phyloP scores from a whole-genome alignment of 139 green algal genomes.

The Astrephomene gubernaculifera region DNA sequence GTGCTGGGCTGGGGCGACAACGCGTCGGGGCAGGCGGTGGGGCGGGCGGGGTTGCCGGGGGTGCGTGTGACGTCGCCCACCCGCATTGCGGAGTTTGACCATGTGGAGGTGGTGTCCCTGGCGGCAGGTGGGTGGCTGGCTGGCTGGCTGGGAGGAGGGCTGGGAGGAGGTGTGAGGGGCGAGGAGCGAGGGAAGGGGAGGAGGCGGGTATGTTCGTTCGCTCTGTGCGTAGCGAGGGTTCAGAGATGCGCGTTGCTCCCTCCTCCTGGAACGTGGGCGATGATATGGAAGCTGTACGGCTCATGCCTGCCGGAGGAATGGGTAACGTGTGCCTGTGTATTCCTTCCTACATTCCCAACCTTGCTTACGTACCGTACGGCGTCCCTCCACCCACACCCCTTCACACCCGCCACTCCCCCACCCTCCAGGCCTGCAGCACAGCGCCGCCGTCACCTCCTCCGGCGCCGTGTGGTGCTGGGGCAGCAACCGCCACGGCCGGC shows the following conservation, averaged over 20 bases:
- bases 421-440: slow-evolving; percentile 48
- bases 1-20: slow-evolving; percentile 56
- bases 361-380: too few species aligned
- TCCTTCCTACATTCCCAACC: too few species aligned
- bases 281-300: too few species aligned
- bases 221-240: too few species aligned
- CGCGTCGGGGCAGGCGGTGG: slow-evolving; percentile 40
- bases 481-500: slow-evolving; percentile 45
- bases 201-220: too few species aligned
- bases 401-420: neutral
- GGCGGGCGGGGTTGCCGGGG: neutral
- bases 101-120: slow-evolving; percentile 3
- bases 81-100: neutral
- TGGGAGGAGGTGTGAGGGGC: neutral
- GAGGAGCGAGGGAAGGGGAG: neutral
- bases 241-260: too few species aligned
- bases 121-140: neutral
- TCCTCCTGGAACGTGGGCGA: too few species aligned
- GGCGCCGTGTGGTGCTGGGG: slow-evolving; percentile 59
- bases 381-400: neutral
- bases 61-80: neutral
- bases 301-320: too few species aligned
- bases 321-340: too few species aligned
- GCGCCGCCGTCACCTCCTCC: slow-evolving; percentile 40
- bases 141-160: neutral